Evolutionary conservation across 177 flowering plant genomes (phyloP), one percentile per base, ranked within the genome.

Genomic region (Vitis hybrid): DNA sequence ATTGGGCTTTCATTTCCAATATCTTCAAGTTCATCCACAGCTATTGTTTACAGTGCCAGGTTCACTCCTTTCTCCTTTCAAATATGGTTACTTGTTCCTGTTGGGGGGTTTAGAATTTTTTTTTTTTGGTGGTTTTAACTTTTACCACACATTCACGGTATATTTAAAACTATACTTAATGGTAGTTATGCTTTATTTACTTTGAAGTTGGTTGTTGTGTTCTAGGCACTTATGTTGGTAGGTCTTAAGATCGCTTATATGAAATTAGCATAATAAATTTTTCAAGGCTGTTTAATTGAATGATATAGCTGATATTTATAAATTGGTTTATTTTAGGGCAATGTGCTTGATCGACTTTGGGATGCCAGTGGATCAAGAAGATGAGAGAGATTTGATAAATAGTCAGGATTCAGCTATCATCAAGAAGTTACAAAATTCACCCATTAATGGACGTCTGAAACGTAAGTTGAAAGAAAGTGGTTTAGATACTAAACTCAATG

Each of bases 31-130:
- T 85, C 94, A 60, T 80, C 90, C 13, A 80, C 93, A 58, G 94
- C 85, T 52, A 76, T 94, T 30, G 73, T 92, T 69, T 96, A 94
- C 69, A 94, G 98, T 72, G 77, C 99, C 84, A 96, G 99, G 99
- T 95, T 48, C 51, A 35, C 58, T 24, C 17, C 51, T 21, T 41
- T 24, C 32, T 49, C 58, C 24, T 66, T 27, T 27, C 18, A 41
- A 59, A 50, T 69, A 8, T 53, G 6, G 32, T 54, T 15, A 11
- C 11, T 21, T 20, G 58, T 35, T 48, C 48, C 52, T 18, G 10
- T 32, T 64, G 13, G 20, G 2, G 53, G 8, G 3, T 49, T 35
- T 17, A 17, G 18, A 17, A 12, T 24, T 24, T 24, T 24, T 2
- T 63, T 63, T 20, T 21, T 35, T 63, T 46, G 18, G 58, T 30